These are phyloP conservation scores for Mucor lusitanicus DNA, from an alignment of 371 early-diverging fungal species.

Conservation along the genomic window DNA sequence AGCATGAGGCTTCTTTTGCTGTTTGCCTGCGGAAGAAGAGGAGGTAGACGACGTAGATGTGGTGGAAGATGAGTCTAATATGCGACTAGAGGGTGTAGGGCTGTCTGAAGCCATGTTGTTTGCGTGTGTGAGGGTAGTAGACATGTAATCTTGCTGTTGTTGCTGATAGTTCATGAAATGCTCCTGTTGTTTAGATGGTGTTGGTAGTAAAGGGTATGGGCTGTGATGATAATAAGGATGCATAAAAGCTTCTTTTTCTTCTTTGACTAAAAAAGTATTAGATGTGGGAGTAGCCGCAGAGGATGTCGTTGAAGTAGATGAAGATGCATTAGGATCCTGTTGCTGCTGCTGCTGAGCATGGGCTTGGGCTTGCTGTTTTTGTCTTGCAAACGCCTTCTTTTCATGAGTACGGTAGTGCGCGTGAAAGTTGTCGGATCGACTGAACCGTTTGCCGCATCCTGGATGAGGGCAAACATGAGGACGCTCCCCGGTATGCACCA, in stretches of 20 bases:
- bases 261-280: conserved; percentile 9
- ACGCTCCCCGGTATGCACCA: conserved; percentile 70
- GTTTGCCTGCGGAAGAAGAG: conserved; percentile 9
- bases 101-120: background rate
- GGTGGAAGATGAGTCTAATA: background rate
- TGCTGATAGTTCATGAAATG: conserved; percentile 11
- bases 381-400: conserved; percentile 39
- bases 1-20: conserved; percentile 49
- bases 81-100: conserved; percentile 1
- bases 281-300: conserved; percentile 2
- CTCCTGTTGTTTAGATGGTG: conserved; percentile 13
- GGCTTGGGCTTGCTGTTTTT: conserved; percentile 23
- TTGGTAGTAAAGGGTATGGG: conserved; percentile 20
- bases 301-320: conserved; percentile 1
- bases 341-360: conserved; percentile 6
- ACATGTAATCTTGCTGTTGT: background rate
- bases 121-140: background rate
- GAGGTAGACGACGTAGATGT: conserved; percentile 7
- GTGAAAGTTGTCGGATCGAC: conserved; percentile 76
- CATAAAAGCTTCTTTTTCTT: conserved; percentile 10
- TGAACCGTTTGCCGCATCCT: conserved; percentile 75
- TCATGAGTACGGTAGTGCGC: conserved; percentile 63
- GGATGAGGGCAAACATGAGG: conserved; percentile 68
- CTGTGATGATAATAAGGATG: conserved; percentile 16
- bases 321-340: conserved; percentile 7